These are phyloP conservation scores for Oryza brachyantha DNA, from an alignment of 176 grass and related monocot genomes.

Conservation along the genomic window DNA sequence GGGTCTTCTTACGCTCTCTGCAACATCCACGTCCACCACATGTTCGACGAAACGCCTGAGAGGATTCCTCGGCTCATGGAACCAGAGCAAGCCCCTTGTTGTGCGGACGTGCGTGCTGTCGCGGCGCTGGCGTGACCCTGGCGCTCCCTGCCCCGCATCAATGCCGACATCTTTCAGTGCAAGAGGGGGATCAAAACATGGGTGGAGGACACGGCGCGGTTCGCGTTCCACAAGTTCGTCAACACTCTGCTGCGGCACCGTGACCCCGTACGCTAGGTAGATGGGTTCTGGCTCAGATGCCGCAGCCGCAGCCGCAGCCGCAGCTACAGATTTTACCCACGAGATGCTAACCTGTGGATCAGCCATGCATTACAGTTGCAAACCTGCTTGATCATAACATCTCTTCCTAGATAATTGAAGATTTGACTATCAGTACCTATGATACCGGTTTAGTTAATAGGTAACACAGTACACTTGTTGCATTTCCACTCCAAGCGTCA, in stretches of 20 bases:
- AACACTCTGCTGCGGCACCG: slow-evolving; percentile 19
- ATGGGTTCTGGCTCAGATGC: not conserved
- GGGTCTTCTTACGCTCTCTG: no score
- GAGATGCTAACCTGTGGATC: slow-evolving; percentile 38
- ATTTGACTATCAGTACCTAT: not conserved
- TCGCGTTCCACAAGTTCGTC: slow-evolving; percentile 24
- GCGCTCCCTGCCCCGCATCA: slow-evolving; percentile 8
- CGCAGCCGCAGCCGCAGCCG: no score
- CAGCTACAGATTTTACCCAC: no score
- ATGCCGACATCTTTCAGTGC: not conserved
- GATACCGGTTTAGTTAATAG: fast-evolving
- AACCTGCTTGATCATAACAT: not conserved
- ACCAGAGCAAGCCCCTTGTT: not conserved
- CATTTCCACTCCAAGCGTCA: slow-evolving; percentile 14
- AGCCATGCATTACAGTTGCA: not conserved
- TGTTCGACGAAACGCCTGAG: slow-evolving; percentile 21
- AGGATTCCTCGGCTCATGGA: no score
- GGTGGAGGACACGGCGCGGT: not conserved
- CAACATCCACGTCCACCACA: not conserved
- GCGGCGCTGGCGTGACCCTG: not conserved
- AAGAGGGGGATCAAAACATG: not conserved
- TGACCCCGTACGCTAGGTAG: not conserved
- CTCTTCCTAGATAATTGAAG: not conserved
- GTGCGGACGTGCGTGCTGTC: no score
- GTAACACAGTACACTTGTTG: not conserved